These are phyloP conservation scores for Fistulina hepatica DNA, from an alignment of 1,284 basidiomycete species.

Conservation along the genomic window DNA sequence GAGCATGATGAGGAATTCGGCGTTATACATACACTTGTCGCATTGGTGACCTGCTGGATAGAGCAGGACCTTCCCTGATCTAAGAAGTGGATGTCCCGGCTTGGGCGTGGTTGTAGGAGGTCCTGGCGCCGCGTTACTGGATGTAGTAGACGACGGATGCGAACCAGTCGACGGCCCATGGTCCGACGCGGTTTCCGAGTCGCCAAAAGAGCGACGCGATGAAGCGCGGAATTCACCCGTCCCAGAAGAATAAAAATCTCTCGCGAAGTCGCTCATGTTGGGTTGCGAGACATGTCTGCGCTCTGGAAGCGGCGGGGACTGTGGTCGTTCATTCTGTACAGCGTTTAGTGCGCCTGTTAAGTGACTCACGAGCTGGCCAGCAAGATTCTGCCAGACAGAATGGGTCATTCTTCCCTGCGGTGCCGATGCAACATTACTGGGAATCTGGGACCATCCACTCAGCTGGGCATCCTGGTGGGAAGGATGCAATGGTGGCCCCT, in stretches of 20 bases:
- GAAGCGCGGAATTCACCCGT: constrained; percentile 8
- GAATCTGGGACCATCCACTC: too few relatives aligned
- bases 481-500: constrained; percentile 26
- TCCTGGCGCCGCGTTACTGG: constrained; percentile 11
- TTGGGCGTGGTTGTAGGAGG: constrained; percentile 49
- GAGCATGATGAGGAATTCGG: constrained; percentile 1
- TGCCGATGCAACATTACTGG: constrained; percentile 13
- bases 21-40: constrained; percentile 42
- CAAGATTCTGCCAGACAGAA: constrained; percentile 7
- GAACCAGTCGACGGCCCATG: constrained; percentile 19
- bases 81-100: constrained; percentile 54
- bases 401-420: constrained; percentile 7
- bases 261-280: constrained; percentile 36
- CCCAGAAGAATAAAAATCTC: constrained; percentile 44
- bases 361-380: constrained; percentile 8
- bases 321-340: constrained; percentile 3
- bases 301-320: constrained; percentile 4
- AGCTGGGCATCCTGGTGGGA: constrained; percentile 12
- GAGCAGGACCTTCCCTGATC: constrained; percentile 47
- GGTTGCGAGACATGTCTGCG: constrained; percentile 2
- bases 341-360: constrained; percentile 7
- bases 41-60: constrained; percentile 56
- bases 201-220: constrained; percentile 12
- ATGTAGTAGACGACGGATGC: constrained; percentile 16
- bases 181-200: constrained; percentile 2